A percentile compares a stretch with the other conserved stretches of the same genome.
Conservation (phyloP, 495 filamentous ascomycete genomes). For the Hypoxylon trugodes region DNA sequence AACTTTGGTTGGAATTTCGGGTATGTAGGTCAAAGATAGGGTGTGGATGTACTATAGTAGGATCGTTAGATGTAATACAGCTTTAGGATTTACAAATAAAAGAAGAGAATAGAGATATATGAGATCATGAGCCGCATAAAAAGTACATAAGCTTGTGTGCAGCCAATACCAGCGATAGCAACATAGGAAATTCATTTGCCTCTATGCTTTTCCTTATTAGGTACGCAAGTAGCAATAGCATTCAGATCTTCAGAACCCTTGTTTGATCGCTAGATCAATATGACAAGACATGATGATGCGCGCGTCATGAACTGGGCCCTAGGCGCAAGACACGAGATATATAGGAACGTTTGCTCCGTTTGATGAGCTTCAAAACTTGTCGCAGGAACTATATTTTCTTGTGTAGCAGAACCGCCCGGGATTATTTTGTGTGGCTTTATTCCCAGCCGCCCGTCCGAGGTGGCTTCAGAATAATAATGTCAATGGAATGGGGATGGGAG, state of each 20-base stretch:
- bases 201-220: not conserved
- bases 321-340: slow-evolving; percentile 9
- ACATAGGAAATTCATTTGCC: not conserved
- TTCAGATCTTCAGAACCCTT: not conserved
- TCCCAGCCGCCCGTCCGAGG: not conserved
- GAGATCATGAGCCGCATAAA: slow-evolving; percentile 30
- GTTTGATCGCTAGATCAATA: not conserved
- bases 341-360: slow-evolving; percentile 29
- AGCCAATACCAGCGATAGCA: not conserved
- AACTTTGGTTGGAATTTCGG: not conserved
- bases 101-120: slow-evolving; percentile 9
- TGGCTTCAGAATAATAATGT: not conserved
- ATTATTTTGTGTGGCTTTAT: slow-evolving; percentile 6
- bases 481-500: not conserved
- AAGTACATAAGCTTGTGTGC: slow-evolving; percentile 11
- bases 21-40: not conserved
- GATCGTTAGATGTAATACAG: not conserved
- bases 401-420: slow-evolving; percentile 2
- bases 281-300: not conserved
- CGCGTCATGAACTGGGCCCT: slow-evolving; percentile 27
- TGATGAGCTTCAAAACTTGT: slow-evolving; percentile 1
- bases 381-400: not conserved
- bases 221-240: not conserved
- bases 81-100: slow-evolving; percentile 6
- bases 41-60: not conserved